Evolutionary conservation across 139 green algal genomes (phyloP).

Genomic region (Micractinium sp.): DNA sequence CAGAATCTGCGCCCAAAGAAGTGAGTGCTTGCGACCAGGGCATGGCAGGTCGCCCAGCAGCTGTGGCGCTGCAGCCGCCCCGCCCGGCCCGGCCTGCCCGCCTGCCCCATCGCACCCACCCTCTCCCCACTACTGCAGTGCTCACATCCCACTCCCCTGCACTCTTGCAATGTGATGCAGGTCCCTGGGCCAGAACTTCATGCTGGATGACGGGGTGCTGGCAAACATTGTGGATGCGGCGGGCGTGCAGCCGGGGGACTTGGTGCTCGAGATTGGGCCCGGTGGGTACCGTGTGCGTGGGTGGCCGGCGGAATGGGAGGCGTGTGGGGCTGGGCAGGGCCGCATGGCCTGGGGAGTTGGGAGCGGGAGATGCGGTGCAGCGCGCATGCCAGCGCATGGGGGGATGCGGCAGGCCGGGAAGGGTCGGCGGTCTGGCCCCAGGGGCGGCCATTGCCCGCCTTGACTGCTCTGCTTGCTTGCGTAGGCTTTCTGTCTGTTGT

Average conservation of each 20-base stretch:
- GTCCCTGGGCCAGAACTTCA: slow-evolving; percentile 92
- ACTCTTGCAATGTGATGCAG: not conserved
- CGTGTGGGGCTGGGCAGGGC: not conserved
- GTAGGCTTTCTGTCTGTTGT: too few relatives aligned
- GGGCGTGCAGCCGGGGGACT: slow-evolving; percentile 67
- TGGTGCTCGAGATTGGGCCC: slow-evolving; percentile 90
- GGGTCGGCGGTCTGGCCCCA: too few relatives aligned
- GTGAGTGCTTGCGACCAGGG: not conserved
- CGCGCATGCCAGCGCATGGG: not conserved
- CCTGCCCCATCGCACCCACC: not conserved
- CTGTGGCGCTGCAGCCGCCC: not conserved
- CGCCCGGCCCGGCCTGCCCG: not conserved
- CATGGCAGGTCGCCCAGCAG: not conserved
- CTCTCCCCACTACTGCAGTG: not conserved
- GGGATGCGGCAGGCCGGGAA: not conserved
- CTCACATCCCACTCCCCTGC: not conserved
- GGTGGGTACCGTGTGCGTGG: slow-evolving; percentile 40
- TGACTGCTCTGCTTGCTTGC: too few relatives aligned
- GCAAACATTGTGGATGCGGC: slow-evolving; percentile 70
- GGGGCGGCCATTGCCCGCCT: too few relatives aligned
- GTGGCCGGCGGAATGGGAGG: not conserved
- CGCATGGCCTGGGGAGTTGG: too few relatives aligned
- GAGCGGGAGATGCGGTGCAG: not conserved
- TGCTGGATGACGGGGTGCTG: slow-evolving; percentile 84
- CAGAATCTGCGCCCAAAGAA: slow-evolving; percentile 43